phyloP scores from a whole-genome alignment of 805 yeast species.

The Priceomyces fermenticarens region DNA sequence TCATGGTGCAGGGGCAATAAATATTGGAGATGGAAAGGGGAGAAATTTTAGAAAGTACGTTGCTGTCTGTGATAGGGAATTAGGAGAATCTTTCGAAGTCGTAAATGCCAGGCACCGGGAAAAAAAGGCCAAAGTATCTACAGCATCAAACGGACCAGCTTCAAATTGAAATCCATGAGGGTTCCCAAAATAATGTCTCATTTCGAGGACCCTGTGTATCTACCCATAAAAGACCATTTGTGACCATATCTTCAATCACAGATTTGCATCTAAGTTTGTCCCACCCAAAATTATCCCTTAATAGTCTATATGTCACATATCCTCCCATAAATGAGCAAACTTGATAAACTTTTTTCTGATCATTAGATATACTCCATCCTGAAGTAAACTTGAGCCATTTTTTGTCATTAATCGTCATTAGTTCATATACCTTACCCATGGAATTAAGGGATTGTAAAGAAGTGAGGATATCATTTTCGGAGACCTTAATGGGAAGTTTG shows the following conservation, averaged over 20 bases:
- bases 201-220: conserved; percentile 49
- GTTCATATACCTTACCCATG: conserved; percentile 70
- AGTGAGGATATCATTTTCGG: conserved; percentile 51
- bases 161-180: conserved; percentile 55
- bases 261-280: conserved; percentile 54
- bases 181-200: conserved; percentile 66
- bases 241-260: conserved; percentile 74
- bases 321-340: conserved; percentile 76
- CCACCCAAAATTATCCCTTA: conserved; percentile 81
- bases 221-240: conserved; percentile 82
- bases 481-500: conserved; percentile 27
- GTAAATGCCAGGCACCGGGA: conserved; percentile 62
- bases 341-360: conserved; percentile 69
- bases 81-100: conserved; percentile 62
- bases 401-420: conserved; percentile 55
- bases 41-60: conserved; percentile 54
- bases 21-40: conserved; percentile 79
- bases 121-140: conserved; percentile 25
- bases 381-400: conserved; percentile 45
- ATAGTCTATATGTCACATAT: conserved; percentile 58
- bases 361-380: conserved; percentile 37
- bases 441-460: conserved; percentile 51
- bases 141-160: not conserved
- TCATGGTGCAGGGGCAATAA: conserved; percentile 35
- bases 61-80: conserved; percentile 54